Evolutionary conservation across 352 stramenopile genomes (phyloP).

Genomic region (Globisporangium parvum): DNA sequence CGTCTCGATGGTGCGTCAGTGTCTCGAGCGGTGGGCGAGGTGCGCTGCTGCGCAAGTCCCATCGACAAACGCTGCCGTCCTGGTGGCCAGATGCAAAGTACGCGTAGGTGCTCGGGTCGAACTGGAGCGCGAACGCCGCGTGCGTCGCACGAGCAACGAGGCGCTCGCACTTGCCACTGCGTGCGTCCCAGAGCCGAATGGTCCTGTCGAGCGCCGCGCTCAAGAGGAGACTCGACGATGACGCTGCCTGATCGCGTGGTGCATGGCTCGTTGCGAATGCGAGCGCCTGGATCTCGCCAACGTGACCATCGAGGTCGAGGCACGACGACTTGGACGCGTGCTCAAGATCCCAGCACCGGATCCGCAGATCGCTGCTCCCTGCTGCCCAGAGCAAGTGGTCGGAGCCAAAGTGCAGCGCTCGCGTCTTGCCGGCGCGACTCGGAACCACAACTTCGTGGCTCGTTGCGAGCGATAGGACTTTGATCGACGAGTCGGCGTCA

Average conservation of each 20-base stretch:
- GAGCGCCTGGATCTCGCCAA: constrained; percentile 56
- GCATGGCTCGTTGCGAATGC: too few species aligned
- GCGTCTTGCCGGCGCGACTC: constrained; percentile 36
- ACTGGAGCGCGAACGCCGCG: constrained; percentile 36
- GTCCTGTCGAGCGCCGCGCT: constrained; percentile 53
- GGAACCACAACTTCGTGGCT: constrained; percentile 25
- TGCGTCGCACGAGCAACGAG: constrained; percentile 32
- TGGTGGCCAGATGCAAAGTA: constrained; percentile 47
- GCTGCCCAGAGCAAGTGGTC: constrained; percentile 30
- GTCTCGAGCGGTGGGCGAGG: constrained; percentile 16
- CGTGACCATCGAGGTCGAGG: constrained; percentile 50
- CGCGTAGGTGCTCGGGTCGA: constrained; percentile 27
- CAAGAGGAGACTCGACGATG: constrained; percentile 19
- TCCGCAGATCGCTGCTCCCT: constrained; percentile 31
- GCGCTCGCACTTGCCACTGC: constrained; percentile 38
- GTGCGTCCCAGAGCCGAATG: constrained; percentile 64
- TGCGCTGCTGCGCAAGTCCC: constrained; percentile 39
- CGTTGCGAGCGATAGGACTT: constrained; percentile 33
- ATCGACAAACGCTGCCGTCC: constrained; percentile 53
- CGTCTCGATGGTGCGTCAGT: constrained; percentile 33
- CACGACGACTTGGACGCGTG: constrained; percentile 11
- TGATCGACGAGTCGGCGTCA: constrained; percentile 50
- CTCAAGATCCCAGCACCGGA: constrained; percentile 54
- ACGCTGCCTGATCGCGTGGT: too few species aligned
- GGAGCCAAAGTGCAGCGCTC: constrained; percentile 40